A percentile compares a stretch with the other conserved stretches of the same genome.
Conservation (phyloP, 1,284 basidiomycete species). For the Golubevia sp. region DNA sequence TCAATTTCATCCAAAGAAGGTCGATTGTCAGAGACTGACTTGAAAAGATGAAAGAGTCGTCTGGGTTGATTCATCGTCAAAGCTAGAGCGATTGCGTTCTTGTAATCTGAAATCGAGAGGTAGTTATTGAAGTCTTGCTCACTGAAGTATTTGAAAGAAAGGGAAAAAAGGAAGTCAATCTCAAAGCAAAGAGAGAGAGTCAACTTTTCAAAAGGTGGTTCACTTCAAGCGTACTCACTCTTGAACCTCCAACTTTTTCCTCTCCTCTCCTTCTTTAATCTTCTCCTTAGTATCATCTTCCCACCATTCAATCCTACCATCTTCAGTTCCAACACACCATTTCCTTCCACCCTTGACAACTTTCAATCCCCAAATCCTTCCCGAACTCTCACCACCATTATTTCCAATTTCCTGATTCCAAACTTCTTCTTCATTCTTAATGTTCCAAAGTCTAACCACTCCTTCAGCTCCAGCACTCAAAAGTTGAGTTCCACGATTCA, state of each 20-base stretch:
- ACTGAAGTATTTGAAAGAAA: constrained; percentile 63
- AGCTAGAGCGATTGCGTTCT: constrained; percentile 85
- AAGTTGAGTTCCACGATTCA: constrained; percentile 82
- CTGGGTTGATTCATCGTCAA: constrained; percentile 91
- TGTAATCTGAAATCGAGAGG: constrained; percentile 83
- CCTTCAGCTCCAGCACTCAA: constrained; percentile 90
- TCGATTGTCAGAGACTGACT: constrained; percentile 23
- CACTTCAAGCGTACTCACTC: too few species aligned
- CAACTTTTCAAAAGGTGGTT: too few species aligned
- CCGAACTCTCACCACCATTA: neutral
- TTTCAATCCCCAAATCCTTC: neutral
- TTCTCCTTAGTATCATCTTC: too few species aligned
- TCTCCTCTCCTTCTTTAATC: too few species aligned
- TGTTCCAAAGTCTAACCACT: constrained; percentile 92
- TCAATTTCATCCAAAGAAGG: constrained; percentile 8
- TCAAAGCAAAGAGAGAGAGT: too few species aligned
- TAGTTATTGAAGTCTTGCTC: constrained; percentile 96
- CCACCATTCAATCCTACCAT: too few species aligned
- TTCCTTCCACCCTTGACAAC: neutral
- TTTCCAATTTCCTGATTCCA: constrained; percentile 2
- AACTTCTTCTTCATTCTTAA: constrained; percentile 74
- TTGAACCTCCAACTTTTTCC: too few species aligned
- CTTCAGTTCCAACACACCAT: neutral
- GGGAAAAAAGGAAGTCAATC: neutral
- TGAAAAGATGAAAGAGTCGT: constrained; percentile 80